Evolutionary conservation across 1,284 basidiomycete species (phyloP).

Genomic region (Leccinum pseudoinsigne): DNA sequence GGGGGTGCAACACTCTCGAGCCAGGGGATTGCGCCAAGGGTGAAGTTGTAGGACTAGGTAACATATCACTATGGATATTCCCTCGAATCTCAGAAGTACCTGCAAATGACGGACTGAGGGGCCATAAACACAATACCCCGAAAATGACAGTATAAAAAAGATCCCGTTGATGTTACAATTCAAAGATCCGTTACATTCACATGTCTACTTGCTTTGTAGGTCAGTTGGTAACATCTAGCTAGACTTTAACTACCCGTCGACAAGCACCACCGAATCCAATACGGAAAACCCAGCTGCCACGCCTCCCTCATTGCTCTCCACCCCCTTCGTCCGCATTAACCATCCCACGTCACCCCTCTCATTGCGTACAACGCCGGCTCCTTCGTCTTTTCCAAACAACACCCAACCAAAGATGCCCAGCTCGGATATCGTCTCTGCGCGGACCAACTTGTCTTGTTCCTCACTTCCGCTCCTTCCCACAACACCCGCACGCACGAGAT

Average conservation of each 20-base stretch:
- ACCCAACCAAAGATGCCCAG: conserved; percentile 92
- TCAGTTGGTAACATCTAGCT: background rate
- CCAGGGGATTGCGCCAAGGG: conserved; percentile 34
- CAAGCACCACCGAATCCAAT: conserved; percentile 77
- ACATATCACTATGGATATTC: background rate
- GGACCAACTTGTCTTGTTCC: conserved; percentile 35
- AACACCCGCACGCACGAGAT: conserved; percentile 60
- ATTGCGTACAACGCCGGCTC: conserved; percentile 19
- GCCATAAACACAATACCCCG: background rate
- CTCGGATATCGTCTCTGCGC: conserved; percentile 83
- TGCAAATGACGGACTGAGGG: background rate
- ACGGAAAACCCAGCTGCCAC: conserved; percentile 67
- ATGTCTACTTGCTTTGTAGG: background rate
- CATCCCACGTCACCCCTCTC: conserved; percentile 72
- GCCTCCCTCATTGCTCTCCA: conserved; percentile 79
- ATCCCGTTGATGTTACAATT: background rate
- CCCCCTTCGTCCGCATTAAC: conserved; percentile 90
- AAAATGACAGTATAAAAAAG: too few species aligned
- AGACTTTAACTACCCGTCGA: conserved; percentile 34
- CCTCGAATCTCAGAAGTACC: background rate
- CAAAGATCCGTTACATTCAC: background rate
- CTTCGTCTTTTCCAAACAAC: conserved; percentile 59
- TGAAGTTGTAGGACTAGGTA: conserved; percentile 41
- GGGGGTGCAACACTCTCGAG: conserved; percentile 44
- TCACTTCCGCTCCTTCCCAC: conserved; percentile 9